Base-by-base conservation (phyloP, 345 rosid species). In the Kernera saxatilis region DNA sequence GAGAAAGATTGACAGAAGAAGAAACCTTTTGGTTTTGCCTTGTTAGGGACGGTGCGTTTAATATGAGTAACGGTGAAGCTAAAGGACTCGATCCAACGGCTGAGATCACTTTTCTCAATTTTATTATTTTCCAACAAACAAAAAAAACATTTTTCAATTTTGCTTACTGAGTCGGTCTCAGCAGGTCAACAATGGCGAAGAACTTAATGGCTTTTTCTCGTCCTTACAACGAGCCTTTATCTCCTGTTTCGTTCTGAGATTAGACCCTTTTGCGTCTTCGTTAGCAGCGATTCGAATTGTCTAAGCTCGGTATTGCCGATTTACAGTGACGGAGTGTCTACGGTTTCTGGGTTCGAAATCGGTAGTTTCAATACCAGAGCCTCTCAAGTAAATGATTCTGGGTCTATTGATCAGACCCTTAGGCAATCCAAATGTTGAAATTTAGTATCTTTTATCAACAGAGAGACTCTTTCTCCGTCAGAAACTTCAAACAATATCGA, bases 61-160 rank as follows among this genome's bases (percentile, higher is more conserved):
- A 49, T 58, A 17, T 26, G 62, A 44, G 71, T 72, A 33, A 19
- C 50, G 72, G 67, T 46, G 40, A 64, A 36, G 59, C 71, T 14
- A 8, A 8, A 54, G 14, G 50, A 27, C 58, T 49, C 68, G 1
- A 67, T 74, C 73, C 48, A 67, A 74, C 68, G 78, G 56, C 73
- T 68, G 57, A 10, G 30, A 51, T 74, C 54, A 23, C 39, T 12
- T 23, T n/a, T 8, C 37, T 1, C 13, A 3, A 6, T 44, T 13
- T 52, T 40, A 10, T 40, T 27, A 19, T 15, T 13, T 71, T 39
- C n/a, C 30, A 0, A n/a, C n/a, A n/a, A n/a, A n/a, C n/a, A n/a
- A n/a, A n/a, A n/a, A n/a, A n/a, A n/a, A n/a, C n/a, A n/a, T n/a
- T n/a, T n/a, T n/a, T 23, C 29, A 22, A 55, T 11, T 19, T 35